phyloP scores from a whole-genome alignment of 345 rosid species.

The Isatis tinctoria region DNA sequence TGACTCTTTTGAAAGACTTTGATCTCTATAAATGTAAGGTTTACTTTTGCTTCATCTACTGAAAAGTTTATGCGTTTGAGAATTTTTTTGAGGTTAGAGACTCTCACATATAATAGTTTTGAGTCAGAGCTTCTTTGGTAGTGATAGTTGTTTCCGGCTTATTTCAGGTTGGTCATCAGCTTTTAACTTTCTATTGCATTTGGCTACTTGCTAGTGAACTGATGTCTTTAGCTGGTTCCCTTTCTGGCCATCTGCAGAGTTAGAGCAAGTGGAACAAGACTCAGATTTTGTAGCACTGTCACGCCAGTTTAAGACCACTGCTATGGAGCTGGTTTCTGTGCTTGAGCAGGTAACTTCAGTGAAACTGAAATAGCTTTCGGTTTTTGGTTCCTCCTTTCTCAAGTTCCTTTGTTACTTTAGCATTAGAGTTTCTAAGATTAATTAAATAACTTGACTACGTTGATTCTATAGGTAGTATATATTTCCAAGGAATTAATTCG shows the following conservation, averaged over 20 bases:
- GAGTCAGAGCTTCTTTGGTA: neutral
- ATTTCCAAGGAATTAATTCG: neutral
- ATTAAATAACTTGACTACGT: neutral
- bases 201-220: conserved; percentile 15
- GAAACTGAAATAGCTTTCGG: neutral
- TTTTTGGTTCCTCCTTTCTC: conserved; percentile 9
- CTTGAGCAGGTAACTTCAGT: conserved; percentile 78
- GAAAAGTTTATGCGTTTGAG: neutral
- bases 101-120: neutral
- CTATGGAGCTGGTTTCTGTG: conserved; percentile 92
- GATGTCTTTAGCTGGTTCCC: conserved; percentile 20
- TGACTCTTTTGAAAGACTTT: neutral
- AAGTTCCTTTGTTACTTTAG: neutral
- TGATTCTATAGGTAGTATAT: neutral
- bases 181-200: conserved; percentile 16
- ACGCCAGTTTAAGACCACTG: conserved; percentile 93
- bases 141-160: neutral
- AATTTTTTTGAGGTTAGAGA: neutral
- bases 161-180: conserved; percentile 7
- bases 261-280: conserved; percentile 97
- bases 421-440: neutral
- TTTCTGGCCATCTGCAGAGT: conserved; percentile 48
- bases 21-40: neutral
- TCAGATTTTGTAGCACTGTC: conserved; percentile 74
- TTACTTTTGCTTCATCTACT: neutral